A percentile compares a stretch with the other conserved stretches of the same genome.
phyloP scores from a whole-genome alignment of 2,329 filamentous ascomycete species.

The Pleoardoris graminearum region DNA sequence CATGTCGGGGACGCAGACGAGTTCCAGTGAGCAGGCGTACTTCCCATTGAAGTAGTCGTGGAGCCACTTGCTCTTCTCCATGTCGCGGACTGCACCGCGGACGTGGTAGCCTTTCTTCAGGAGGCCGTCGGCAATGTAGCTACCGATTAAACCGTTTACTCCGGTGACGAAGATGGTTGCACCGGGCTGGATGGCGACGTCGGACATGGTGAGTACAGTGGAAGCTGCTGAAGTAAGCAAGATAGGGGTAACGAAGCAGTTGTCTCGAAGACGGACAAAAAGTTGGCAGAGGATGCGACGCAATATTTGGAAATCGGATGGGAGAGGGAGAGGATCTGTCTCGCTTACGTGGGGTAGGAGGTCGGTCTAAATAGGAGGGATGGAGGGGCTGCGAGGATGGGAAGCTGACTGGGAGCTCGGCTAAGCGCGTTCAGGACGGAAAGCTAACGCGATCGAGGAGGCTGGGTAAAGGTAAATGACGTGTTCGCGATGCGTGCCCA shows the following conservation, averaged over 20 bases:
- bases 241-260: slow-evolving; percentile 11
- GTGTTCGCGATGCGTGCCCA: neutral
- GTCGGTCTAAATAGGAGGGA: neutral
- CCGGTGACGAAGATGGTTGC: slow-evolving; percentile 42
- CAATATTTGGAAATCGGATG: neutral
- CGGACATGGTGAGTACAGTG: neutral
- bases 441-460: neutral
- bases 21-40: slow-evolving; percentile 32
- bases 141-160: slow-evolving; percentile 41
- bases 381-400: neutral
- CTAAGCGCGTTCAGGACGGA: neutral
- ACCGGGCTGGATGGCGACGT: slow-evolving; percentile 25
- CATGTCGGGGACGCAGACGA: slow-evolving; percentile 38
- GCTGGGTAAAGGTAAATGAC: neutral
- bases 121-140: slow-evolving; percentile 37
- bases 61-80: slow-evolving; percentile 36
- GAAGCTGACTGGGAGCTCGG: neutral
- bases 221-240: slow-evolving; percentile 12
- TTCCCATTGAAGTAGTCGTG: slow-evolving; percentile 31
- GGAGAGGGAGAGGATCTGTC: neutral
- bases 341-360: neutral
- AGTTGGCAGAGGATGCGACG: neutral
- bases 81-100: slow-evolving; percentile 39
- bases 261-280: neutral
- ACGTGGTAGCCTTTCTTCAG: slow-evolving; percentile 40